Conservation (phyloP, 352 stramenopile species). For the Phytophthora niederhauseri region DNA sequence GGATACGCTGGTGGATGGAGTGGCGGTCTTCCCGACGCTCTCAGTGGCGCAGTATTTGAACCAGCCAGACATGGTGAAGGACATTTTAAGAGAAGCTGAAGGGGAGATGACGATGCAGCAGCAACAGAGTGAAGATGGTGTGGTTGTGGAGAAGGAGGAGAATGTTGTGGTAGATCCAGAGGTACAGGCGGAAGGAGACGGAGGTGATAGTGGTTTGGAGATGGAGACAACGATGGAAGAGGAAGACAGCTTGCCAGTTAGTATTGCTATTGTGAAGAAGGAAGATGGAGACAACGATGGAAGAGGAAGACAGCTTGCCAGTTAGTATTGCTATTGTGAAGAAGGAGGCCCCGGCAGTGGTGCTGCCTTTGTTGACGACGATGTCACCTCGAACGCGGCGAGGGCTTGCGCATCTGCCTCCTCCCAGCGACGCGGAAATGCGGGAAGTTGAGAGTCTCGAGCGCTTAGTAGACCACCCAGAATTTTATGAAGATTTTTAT, state of each 20-base stretch:
- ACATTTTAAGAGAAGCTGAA: slow-evolving; percentile 34
- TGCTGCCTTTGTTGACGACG: slow-evolving; percentile 52
- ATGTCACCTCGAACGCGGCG: slow-evolving; percentile 57
- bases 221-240: neutral
- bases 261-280: neutral
- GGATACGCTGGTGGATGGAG: neutral
- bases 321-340: neutral
- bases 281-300: slow-evolving; percentile 1
- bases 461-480: slow-evolving; percentile 34
- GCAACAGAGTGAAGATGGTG: neutral
- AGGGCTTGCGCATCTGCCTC: slow-evolving; percentile 45
- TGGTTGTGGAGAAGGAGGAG: slow-evolving; percentile 1
- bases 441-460: slow-evolving; percentile 51
- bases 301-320: neutral
- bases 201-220: slow-evolving; percentile 3
- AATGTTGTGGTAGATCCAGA: neutral
- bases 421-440: slow-evolving; percentile 42
- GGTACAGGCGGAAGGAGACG: neutral
- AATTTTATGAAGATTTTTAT: slow-evolving; percentile 41
- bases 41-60: slow-evolving; percentile 50
- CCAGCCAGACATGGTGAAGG: slow-evolving; percentile 44
- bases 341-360: slow-evolving; percentile 1
- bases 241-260: neutral
- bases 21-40: slow-evolving; percentile 18
- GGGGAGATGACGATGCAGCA: neutral